These are phyloP conservation scores for Mycena pura DNA, from an alignment of 768 basidiomycete genomes.

Conservation along the genomic window DNA sequence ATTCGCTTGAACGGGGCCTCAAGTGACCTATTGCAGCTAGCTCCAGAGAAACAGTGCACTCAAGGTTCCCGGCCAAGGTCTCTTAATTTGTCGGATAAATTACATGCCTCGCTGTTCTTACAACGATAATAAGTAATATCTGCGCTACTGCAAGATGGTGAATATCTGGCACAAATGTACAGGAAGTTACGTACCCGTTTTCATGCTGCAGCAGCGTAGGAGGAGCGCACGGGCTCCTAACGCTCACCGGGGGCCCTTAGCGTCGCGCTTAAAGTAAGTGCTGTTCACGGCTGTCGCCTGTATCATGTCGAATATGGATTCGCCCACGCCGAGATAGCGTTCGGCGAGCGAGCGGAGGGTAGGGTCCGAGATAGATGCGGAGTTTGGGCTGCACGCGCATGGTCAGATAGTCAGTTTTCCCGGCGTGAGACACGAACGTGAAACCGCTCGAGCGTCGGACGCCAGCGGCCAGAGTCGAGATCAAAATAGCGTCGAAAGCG, in stretches of 20 bases:
- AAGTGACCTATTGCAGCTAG: not conserved
- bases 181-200: not conserved
- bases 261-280: conserved; percentile 74
- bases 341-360: conserved; percentile 80
- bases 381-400: conserved; percentile 60
- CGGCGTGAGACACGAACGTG: conserved; percentile 61
- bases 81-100: conserved; percentile 16
- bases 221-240: not conserved
- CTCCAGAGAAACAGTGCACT: too few relatives aligned
- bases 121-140: not conserved
- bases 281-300: conserved; percentile 89
- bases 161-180: not conserved
- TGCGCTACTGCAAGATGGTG: not conserved
- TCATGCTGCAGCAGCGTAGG: not conserved
- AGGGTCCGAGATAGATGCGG: conserved; percentile 74
- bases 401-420: not conserved
- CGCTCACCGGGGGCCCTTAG: conserved; percentile 42
- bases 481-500: conserved; percentile 79
- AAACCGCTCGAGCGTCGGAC: conserved; percentile 91
- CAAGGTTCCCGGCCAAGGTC: too few relatives aligned
- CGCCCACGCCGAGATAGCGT: conserved; percentile 84
- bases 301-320: conserved; percentile 86
- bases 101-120: conserved; percentile 13
- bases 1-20: not conserved
- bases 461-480: conserved; percentile 91